Evolutionary conservation across 805 yeast species (phyloP), one percentile per base, ranked within the genome.

Genomic region (Starmera pachycereana): DNA sequence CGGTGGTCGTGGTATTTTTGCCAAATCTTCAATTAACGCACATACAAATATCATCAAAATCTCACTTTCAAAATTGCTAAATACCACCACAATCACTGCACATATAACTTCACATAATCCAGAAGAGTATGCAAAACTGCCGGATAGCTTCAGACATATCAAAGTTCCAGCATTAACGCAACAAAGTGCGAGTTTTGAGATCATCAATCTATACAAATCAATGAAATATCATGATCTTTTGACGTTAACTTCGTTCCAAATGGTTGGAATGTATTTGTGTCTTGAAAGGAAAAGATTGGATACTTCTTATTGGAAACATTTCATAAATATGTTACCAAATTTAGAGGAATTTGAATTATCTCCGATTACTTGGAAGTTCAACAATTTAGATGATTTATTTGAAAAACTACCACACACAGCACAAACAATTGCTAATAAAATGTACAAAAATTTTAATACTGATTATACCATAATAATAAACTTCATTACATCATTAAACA

Each of bases 1-100:
- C 9, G 62, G 74, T 12, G 95, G 95, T 13, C 69, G 88, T 54
- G 84, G 86, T 41, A 68, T 86, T 22, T 61, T 69, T 48, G 69
- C 81, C 16, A 41, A 16, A 4, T 52, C 53, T 0, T 37, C 42
- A 2, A 51, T 86, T n/a, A 47, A 43, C 4, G 46, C 51, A 11
- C 60, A 68, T 37, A 74, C 74, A 39, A 54, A 57, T 12, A 50
- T 85, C 13, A 63, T 83, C 7, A 66, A 68, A 35, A 72, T 85
- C 13, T 80, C 86, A 2, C 74, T 69, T 19, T 58, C 72, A 0
- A 74, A 66, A 48, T 69, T 83, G 44, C 50, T 85, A 34, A 85
- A 83, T 53, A 71, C 64, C 50, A 60, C 74, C 30, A 69, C 83
- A 0, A 71, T 74, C 3, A 44, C 75, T 8, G 59, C 60, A 12